Percentiles rank a stretch among this genome's conserved stretches.
These are phyloP conservation scores for Monosporascus sp. DNA, from an alignment of 2,329 filamentous ascomycete species.

Conservation along the genomic window DNA sequence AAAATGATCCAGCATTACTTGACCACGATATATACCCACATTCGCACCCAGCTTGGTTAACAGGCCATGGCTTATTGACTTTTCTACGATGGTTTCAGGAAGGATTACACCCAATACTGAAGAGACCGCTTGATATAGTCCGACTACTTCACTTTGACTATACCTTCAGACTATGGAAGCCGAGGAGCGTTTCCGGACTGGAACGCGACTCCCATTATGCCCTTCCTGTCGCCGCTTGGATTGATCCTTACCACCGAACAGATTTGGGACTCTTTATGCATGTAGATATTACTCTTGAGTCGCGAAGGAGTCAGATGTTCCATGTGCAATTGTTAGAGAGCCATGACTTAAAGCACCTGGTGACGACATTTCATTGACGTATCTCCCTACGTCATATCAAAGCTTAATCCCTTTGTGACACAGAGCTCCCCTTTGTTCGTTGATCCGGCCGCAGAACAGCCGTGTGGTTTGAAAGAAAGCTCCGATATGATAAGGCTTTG, in stretches of 20 bases:
- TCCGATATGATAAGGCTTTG: too few species aligned
- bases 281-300: not conserved
- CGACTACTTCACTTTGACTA: not conserved
- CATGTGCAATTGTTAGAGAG: not conserved
- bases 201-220: not conserved
- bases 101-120: not conserved
- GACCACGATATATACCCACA: constrained; percentile 14
- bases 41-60: not conserved
- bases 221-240: not conserved
- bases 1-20: constrained; percentile 14
- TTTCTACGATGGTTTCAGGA: not conserved
- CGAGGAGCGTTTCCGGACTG: not conserved
- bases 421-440: constrained; percentile 4
- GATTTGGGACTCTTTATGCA: not conserved
- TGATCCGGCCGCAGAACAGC: not conserved
- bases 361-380: not conserved
- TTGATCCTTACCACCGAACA: not conserved
- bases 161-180: not conserved
- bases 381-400: constrained; percentile 13
- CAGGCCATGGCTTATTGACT: not conserved
- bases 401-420: constrained; percentile 7
- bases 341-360: not conserved
- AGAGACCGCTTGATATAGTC: not conserved
- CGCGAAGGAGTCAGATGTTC: not conserved
- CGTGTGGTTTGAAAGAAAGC: too few species aligned